phyloP scores from a whole-genome alignment of 2,329 filamentous ascomycete species.

The Colletotrichum chlorophyti region DNA sequence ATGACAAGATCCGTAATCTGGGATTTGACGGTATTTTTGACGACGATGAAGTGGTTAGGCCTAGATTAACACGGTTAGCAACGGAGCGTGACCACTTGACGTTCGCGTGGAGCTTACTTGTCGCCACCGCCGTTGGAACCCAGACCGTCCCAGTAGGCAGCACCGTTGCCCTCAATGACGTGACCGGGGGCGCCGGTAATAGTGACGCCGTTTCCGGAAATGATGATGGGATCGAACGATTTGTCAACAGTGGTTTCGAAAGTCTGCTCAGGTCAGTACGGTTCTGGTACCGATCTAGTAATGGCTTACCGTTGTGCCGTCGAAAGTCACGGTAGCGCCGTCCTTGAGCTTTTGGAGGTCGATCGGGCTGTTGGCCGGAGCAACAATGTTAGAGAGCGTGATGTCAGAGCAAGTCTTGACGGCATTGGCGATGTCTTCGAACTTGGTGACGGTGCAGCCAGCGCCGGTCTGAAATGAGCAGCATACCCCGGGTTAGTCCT shows the following conservation, averaged over 20 bases:
- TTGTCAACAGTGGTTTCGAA: conserved; percentile 9
- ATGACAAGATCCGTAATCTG: conserved; percentile 22
- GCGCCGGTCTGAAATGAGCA: neutral
- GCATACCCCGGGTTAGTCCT: neutral
- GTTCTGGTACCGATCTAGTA: rapidly evolving
- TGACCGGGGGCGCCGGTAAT: conserved; percentile 19
- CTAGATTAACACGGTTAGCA: neutral
- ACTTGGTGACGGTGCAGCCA: conserved; percentile 11
- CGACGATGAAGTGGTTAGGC: conserved; percentile 23
- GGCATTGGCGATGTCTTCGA: conserved; percentile 12
- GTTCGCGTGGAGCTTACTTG: too few relatives aligned
- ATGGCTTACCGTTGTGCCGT: conserved; percentile 11
- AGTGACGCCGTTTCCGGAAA: conserved; percentile 18
- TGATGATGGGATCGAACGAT: conserved; percentile 20
- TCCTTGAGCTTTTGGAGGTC: conserved; percentile 16
- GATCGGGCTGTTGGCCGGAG: conserved; percentile 9
- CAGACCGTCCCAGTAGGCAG: conserved; percentile 24
- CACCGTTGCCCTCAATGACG: conserved; percentile 24
- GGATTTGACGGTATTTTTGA: conserved; percentile 23
- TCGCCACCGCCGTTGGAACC: conserved; percentile 22
- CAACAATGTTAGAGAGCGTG: conserved; percentile 22
- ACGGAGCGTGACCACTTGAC: too few relatives aligned
- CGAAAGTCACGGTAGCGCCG: conserved; percentile 17
- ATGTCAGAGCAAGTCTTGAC: conserved; percentile 18
- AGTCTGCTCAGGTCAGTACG: conserved; percentile 3